Base-by-base conservation (phyloP, 139 green algal species). In the Astrephomene gubernaculifera region DNA sequence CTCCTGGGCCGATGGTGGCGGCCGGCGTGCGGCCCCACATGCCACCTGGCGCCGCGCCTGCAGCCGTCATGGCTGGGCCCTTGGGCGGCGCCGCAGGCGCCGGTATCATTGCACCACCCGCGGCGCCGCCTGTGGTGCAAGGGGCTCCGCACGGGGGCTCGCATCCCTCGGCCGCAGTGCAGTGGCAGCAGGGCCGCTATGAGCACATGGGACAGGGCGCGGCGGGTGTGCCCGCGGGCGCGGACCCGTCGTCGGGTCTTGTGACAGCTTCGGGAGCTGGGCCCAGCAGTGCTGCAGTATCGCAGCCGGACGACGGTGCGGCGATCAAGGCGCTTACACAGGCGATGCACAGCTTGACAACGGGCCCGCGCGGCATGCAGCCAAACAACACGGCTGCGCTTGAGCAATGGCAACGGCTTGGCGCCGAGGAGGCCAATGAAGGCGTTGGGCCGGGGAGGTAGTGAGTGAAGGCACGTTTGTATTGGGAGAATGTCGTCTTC, bases 301-400 rank as follows among this genome's bases (percentile, higher is more conserved):
- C 41, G 19, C 52, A 54, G 60, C 27, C 33, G 31, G 76, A 83
- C 33, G 63, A 74, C 5, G 63, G 41, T 21, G 78, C 78, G 7
- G 63, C 78, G 9, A 84, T 84, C 22, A 29, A 36, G 4, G 78
- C 78, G 33, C 43, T 84, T 21, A 74, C 61, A 31, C 61, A 84
- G 67, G 78, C 78, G 43, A 84, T 84, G 78, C 61, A 74, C 43
- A 63, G 78, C 21, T 63, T 84, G 43, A 33, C 31, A 43, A 67
- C 63, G 5, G 78, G 78, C 2, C 27, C 12, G 4, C 54, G 61
- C 29, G 61, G 61, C 7, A 52, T 74, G 33, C 63, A 65, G 43
- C n/a, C 31, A 4, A 63, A 31, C 44, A 44, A n/a, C 36, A 36
- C 70, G 25, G 24, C 74, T 25, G 75, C 60, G 4, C 27, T 63